Evolutionary conservation across 306 rosid genomes (phyloP).

Genomic region (Rubus idaeus): DNA sequence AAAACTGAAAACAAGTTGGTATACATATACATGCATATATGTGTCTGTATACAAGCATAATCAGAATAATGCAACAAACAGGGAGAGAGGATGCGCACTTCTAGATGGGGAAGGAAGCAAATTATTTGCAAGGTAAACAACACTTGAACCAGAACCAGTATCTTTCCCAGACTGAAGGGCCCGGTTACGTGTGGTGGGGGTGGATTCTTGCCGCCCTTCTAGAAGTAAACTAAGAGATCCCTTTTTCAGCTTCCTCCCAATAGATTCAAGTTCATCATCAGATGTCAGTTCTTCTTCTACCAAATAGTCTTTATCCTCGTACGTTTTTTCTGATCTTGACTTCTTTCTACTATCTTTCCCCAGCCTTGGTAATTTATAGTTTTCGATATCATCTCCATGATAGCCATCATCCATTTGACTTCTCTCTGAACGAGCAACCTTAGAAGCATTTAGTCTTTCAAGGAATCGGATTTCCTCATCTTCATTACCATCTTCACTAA

Average conservation of each 20-base stretch:
- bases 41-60: not conserved
- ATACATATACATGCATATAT: too few relatives aligned
- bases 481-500: constrained; percentile 30
- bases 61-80: not conserved
- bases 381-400: constrained; percentile 11
- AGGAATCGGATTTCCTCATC: constrained; percentile 43
- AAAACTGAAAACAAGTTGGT: constrained; percentile 22
- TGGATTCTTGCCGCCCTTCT: constrained; percentile 16
- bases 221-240: constrained; percentile 26
- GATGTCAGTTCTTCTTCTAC: constrained; percentile 35
- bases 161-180: constrained; percentile 37
- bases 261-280: constrained; percentile 34
- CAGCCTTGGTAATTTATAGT: constrained; percentile 15
- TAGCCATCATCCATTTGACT: constrained; percentile 9
- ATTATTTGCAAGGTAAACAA: constrained; percentile 29
- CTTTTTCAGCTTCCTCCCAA: constrained; percentile 39
- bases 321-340: constrained; percentile 26
- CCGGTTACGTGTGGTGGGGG: constrained; percentile 32
- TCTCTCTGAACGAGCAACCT: constrained; percentile 13
- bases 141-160: constrained; percentile 25
- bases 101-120: constrained; percentile 27
- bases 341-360: constrained; percentile 26
- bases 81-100: constrained; percentile 31
- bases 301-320: constrained; percentile 31
- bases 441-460: constrained; percentile 33